Evolutionary conservation across 768 basidiomycete species (phyloP), one percentile per base, ranked within the genome.

Genomic region (Cyclocybe aegerita): DNA sequence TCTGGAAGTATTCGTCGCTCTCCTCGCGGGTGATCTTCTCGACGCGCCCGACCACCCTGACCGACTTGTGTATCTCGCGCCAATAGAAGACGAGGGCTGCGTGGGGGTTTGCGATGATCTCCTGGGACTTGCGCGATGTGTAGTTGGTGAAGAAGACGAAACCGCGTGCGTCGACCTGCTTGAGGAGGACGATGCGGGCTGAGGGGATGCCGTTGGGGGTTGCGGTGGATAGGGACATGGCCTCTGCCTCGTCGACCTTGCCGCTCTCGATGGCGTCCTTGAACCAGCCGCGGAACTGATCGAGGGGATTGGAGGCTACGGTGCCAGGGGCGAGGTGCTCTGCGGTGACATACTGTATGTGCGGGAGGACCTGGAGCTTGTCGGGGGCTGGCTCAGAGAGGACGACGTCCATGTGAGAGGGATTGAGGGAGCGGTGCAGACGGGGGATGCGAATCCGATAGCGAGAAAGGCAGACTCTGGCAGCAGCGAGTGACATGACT

Each of bases 81-180:
- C 96, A 98, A 73, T 95, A 97, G 61, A 98, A 91, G 8, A 86
- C 85, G 14, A 96, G 72, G 1, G 90, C 84, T 4, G 88, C 93
- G 64, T 85, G 74, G 0, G 91, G 90, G 63, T 94, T 94, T 35
- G 72, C 77, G 5, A 68, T 50, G 29, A 98, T 78, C 66, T 98
- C 97, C 37, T 70, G 64, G 3, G 92, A 93, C 71, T 98, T 99
- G 57, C 95, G 83, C 9, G 93, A 96, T 36, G 84, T 81, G 73
- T 98, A 98, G 71, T 99, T 99, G 31, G 96, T 98, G 78, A 81
- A 99, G 73, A 98, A 97, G 50, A 96, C 82, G 73, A 98, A 98
- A 44, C 97, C 97, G 48, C 76, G 82, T 30, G 77, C 62, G 73
- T 98, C 97, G 60, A 92, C 82, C 63, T 93, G 82, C 69, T 95